Base-by-base conservation (phyloP, 768 basidiomycete genomes). In the Multifurca ochricompacta region DNA sequence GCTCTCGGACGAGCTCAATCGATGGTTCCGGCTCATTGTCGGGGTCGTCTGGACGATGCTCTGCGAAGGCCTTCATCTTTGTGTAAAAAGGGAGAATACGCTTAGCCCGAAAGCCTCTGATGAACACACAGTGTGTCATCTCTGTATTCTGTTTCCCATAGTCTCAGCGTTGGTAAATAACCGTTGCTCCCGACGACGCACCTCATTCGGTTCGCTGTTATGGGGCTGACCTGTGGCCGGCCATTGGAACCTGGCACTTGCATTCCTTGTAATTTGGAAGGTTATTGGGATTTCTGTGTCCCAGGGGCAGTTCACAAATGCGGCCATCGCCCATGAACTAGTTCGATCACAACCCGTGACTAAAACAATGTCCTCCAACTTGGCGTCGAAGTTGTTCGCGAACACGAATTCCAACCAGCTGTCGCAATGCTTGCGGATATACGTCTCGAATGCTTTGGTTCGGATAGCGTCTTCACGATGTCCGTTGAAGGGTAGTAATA, bases 321-420 rank as follows among this genome's bases (percentile, higher is more conserved):
- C 44, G n/a, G 59, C 59, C 48, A 54, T 43, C 18, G 59, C 59
- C 59, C 59, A 61, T 1, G 59, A 48, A 5, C 31, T 46, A 21
- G 59, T 59, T 6, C 42, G 27, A 40, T 61, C 59, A 23, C 59
- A 61, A 10, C 59, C 57, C 14, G 59, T 61, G 48, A 61, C 58
- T 0, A 61, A 46, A n/a, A 61, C 43, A 18, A 61, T 45, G 27
- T 61, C 57, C 19, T 59, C 59, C 19, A 59, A 25, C 39, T 35
- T 44, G 48, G 52, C 48, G 16, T 39, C 49, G 7, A 48, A 48
- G 7, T 42, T 18, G 1, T 45, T 36, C 16, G 6, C 0, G 23
- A 28, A 4, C 13, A 58, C 56, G 13, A 54, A 23, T 16, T 41
- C 49, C 4, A 54, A 32, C 59, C 59, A 61, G 35, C 53, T 48